Base-by-base conservation (phyloP, 148 eudicot species). In the Rhododendron vialii region DNA sequence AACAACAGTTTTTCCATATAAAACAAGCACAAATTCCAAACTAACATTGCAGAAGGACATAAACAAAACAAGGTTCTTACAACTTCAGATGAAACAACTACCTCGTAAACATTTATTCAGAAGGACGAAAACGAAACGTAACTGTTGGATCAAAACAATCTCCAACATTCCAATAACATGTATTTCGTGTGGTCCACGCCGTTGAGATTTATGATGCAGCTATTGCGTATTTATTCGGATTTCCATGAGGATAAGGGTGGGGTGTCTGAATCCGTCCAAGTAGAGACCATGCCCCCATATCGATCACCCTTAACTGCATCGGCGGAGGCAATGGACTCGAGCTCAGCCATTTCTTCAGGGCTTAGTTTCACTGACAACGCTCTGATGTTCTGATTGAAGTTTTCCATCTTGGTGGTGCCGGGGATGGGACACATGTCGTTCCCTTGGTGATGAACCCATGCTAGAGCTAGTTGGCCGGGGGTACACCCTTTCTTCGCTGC, bases 361-460 rank as follows among this genome's bases (percentile, higher is more conserved):
- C 50, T 79, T 65, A 85, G 78, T 45, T 85, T 47, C 22, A 85
- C 30, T 0, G 84, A 79, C 75, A 85, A 65, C 12, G 83, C 87
- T 77, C 83, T 78, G 4, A 85, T 77, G 82, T 85, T 85, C 61
- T 78, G 83, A 18, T 85, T 45, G 45, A 85, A 78, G 77, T 85
- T 85, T 53, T 79, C 83, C 24, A 85, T 14, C 82, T 78, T 78
- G 82, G 86, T 78, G 7, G 87, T 85, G 36, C 87, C 83, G 13
- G 87, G 87, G 18, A 85, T 85, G 0, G 87, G 87, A 15, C 83
- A 76, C 53, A 85, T 82, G 38, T 85, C 75, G 24, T 50, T 43
- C 11, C 86, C 86, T 26, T 85, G 86, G 59, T 79, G 87, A 63
- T 78, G 87, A 22, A 85, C 83, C 87, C 87, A 85, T 63, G 87